A percentile compares a stretch with the other conserved stretches of the same genome.
Evolutionary conservation across 805 yeast species (phyloP).

Genomic region (Candida montana): DNA sequence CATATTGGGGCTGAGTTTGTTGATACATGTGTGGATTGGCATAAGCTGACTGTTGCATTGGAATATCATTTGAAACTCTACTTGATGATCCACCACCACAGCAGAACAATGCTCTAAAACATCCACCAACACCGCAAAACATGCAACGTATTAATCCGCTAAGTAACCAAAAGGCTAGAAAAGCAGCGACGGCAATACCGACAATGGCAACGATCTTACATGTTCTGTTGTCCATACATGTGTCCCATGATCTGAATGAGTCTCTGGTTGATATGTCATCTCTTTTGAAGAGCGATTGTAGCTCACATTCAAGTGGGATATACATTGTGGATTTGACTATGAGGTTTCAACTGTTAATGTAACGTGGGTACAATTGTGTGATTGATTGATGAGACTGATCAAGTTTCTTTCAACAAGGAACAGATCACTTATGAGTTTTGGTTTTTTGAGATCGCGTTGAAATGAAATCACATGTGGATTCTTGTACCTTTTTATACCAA

Average conservation of each 20-base stretch:
- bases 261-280: slow-evolving; percentile 30
- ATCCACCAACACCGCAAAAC: slow-evolving; percentile 51
- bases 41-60: slow-evolving; percentile 11
- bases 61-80: too few species aligned
- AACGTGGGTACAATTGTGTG: too few species aligned
- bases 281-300: slow-evolving; percentile 7
- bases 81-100: too few species aligned
- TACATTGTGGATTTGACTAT: not conserved
- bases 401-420: too few species aligned
- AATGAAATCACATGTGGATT: too few species aligned
- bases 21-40: slow-evolving; percentile 21
- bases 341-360: too few species aligned
- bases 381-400: too few species aligned
- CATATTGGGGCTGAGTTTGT: slow-evolving; percentile 9
- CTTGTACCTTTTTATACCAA: too few species aligned
- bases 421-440: too few species aligned
- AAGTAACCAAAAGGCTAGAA: slow-evolving; percentile 52
- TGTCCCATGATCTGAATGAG: slow-evolving; percentile 62
- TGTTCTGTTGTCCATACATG: slow-evolving; percentile 71
- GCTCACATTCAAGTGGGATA: slow-evolving; percentile 6
- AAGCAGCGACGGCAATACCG: slow-evolving; percentile 53
- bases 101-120: slow-evolving; percentile 48
- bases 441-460: too few species aligned
- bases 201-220: slow-evolving; percentile 78
- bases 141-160: slow-evolving; percentile 50